Base-by-base conservation (phyloP, 106 monocot species). In the Dactylorhiza incarnata region DNA sequence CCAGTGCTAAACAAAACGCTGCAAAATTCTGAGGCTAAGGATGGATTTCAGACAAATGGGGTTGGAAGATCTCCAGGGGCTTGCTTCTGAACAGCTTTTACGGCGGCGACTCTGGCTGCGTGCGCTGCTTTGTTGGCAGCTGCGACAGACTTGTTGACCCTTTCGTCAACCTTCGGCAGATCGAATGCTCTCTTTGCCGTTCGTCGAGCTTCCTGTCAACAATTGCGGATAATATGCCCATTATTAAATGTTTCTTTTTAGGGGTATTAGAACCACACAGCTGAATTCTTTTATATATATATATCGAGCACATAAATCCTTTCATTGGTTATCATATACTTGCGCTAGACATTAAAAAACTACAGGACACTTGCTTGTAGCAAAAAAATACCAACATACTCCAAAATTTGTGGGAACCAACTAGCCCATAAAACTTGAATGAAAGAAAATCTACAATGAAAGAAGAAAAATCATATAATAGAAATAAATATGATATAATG, bases 151-250 rank as follows among this genome's bases (percentile, higher is more conserved):
- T 73, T 95, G 73, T 92, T 91, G 61, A 89, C 95, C 79, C 85
- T 91, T 20, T 87, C 91, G 73, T 95, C 91, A 48, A 91, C 87
- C 58, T 85, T 83, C 0, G 89, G 86, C n/a, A 87, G 78, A 68
- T 89, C 82, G 75, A 82, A 89, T 51, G 95, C 87, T 69, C 80
- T 89, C 78, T 84, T 85, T 75, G 95, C 83, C 51, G 91, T 89
- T 74, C 89, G 78, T 78, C 89, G 80, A 51, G 91, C 95, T 83
- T 95, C 91, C 95, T 94, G 84, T 71, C 49, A 26, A 65, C 48
- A 52, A 52, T 9, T 69, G 45, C 24, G 6, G 69, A 26, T 45
- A 9, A 71, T 75, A 12, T 63, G 52, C n/a, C 3, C n/a, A 61
- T n/a, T 7, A 79, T 44, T 22, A 15, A 62, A 48, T 2, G 16